Base-by-base conservation (phyloP, 2,329 filamentous ascomycete genomes). In the Teratosphaeriaceae sp. region DNA sequence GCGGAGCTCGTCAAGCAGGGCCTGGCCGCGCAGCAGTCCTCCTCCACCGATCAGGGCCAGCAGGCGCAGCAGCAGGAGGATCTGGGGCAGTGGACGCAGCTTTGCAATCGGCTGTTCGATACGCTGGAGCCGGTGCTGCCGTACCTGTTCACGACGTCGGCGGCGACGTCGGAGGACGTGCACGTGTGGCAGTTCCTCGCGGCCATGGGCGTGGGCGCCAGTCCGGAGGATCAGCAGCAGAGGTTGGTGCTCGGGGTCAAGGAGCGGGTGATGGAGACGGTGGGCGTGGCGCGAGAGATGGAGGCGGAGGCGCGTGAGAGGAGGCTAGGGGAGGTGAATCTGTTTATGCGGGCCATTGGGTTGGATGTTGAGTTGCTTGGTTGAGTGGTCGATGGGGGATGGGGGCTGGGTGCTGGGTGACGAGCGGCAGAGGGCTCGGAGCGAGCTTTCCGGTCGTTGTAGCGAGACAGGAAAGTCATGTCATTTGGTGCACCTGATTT, bases 281-380 rank as follows among this genome's bases (percentile, higher is more conserved):
- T 98, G 9, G 73, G 78, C 22, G 79, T 94, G 40, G 84, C 87
- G 57, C 96, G 95, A 74, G 90, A 87, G 1, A 73, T 98, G 24
- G 90, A 92, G 18, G 15, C 23, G 24, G 85, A 92, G 44, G 87
- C 97, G 80, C 82, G 85, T 11, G 80, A 80, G 47, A 82, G 87
- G 61, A 82, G 90, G 46, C 73, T 95, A 45, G 83, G 84, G 45
- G 95, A 95, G 60, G 92, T 98, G 54, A 98, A 98, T 63, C 71
- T 98, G 43, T 98, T 98, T 66, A 96, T 98, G 89, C 84, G 88
- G 59, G 92, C 90, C 43, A 96, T 98, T 66, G 92, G 92, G n/a
- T 75, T 98, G 62, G 92, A 98, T 70, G 92, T 98, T 39, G 92
- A 96, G 52, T 65, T 82, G 55, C 71, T 83, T 50, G 76, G 76